phyloP scores from a whole-genome alignment of 2,329 filamentous ascomycete species.

The Coniochaeta prunicola region DNA sequence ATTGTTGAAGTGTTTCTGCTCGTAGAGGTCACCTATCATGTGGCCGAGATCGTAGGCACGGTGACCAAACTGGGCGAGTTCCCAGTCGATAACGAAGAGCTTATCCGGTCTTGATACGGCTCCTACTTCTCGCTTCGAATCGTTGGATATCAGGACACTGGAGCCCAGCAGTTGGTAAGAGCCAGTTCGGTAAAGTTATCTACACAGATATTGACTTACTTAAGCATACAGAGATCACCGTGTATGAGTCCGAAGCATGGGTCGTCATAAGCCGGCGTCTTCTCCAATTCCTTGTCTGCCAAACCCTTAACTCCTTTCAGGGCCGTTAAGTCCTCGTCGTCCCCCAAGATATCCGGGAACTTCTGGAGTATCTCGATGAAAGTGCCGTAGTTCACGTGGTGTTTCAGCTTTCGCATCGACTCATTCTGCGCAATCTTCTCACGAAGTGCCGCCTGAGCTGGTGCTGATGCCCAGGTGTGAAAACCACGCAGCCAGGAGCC shows the following conservation, averaged over 20 bases:
- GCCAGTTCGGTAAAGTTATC: neutral
- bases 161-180: neutral
- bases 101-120: slow-evolving; percentile 8
- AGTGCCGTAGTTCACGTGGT: slow-evolving; percentile 26
- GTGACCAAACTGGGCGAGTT: slow-evolving; percentile 28
- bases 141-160: slow-evolving; percentile 13
- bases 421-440: slow-evolving; percentile 18
- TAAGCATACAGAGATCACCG: slow-evolving; percentile 34
- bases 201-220: slow-evolving; percentile 20
- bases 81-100: slow-evolving; percentile 36
- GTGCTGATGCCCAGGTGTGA: slow-evolving; percentile 23
- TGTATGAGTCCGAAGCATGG: slow-evolving; percentile 23
- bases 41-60: slow-evolving; percentile 31
- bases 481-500: slow-evolving; percentile 27
- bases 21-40: slow-evolving; percentile 33
- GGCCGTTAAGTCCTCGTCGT: slow-evolving; percentile 8
- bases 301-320: slow-evolving; percentile 21
- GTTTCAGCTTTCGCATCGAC: slow-evolving; percentile 27
- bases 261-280: slow-evolving; percentile 5
- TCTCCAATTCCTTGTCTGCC: slow-evolving; percentile 19
- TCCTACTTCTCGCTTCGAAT: neutral
- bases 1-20: slow-evolving; percentile 27
- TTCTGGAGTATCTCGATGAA: slow-evolving; percentile 23
- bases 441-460: slow-evolving; percentile 10
- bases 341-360: slow-evolving; percentile 22